phyloP scores from a whole-genome alignment of 192 early-diverging fungal genomes.

The Dissophora ornata region DNA sequence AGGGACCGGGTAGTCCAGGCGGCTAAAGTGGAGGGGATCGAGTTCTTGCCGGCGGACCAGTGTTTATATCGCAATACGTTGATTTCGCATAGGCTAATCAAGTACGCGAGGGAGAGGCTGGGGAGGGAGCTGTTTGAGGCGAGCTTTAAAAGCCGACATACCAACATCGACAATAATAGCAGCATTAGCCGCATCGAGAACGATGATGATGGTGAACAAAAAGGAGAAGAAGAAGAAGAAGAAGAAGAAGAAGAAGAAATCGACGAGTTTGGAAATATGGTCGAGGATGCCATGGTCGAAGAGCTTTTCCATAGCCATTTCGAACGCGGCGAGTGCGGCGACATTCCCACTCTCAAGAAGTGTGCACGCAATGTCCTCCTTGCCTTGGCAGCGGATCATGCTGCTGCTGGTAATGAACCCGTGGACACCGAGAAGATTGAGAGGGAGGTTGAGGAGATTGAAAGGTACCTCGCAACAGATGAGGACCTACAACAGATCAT shows the following conservation, averaged over 20 bases:
- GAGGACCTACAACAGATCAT: conserved; percentile 18
- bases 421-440: not conserved
- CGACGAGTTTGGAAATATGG: conserved; percentile 8
- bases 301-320: conserved; percentile 33
- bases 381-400: not conserved
- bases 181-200: not conserved
- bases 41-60: conserved; percentile 5
- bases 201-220: not conserved
- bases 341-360: conserved; percentile 3
- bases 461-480: conserved; percentile 16
- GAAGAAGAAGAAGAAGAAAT: conserved; percentile 8
- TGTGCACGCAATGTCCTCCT: conserved; percentile 16
- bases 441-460: conserved; percentile 5
- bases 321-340: conserved; percentile 29
- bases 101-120: conserved; percentile 19
- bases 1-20: conserved; percentile 3
- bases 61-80: conserved; percentile 19
- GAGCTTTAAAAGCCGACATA: not conserved
- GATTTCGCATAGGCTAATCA: conserved; percentile 22
- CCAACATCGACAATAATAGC: not conserved
- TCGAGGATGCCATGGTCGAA: conserved; percentile 40
- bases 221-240: not conserved
- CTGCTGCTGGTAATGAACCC: not conserved
- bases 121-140: not conserved
- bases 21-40: conserved; percentile 16